Base-by-base conservation (phyloP, 768 basidiomycete genomes). In the Lyophyllum atratum region DNA sequence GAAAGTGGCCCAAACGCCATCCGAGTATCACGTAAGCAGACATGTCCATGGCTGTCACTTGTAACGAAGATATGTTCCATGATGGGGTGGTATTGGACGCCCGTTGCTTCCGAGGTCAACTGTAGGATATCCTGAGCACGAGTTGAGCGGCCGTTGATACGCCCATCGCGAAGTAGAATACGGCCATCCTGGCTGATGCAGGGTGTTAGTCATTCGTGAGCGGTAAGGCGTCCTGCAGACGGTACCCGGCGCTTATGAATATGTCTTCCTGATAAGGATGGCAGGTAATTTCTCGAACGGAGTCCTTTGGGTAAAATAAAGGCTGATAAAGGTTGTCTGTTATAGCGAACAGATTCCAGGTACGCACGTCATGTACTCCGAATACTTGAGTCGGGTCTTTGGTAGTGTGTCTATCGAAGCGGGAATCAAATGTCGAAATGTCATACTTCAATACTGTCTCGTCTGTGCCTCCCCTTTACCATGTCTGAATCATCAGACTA, bases 61-160 rank as follows among this genome's bases (percentile, higher is more conserved):
- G 86, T 88, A 5, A 80, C 80, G 59, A 93, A 92, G 47, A 91
- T 66, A 61, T 90, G 77, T 34, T 87, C 83, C 76, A 87, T 83
- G 28, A 59, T 65, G 12, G 91, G 91, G 65, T 93, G 89, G 52
- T 80, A 85, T 61, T 85, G 79, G 5, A 87, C 81, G 39, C 83
- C 81, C 0, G 86, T 87, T 52, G 88, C 82, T 64, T 89, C 86
- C 44, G 77, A 62, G 12, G 66, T 61, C 7, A 85, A 72, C 61
- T 84, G 82, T 6, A 91, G 62, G 14, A 74, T 81, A 40, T 80
- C 77, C 56, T 83, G 82, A 2, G 81, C 80, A 11, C 73, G 69
- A 21, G 70, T 66, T 49, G 66, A 56, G 37, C 58, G 59, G 28
- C 56, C 64, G 14, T 62, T 54, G 24, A 68, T 70, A 19, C 90